Percentiles rank a stretch among this genome's conserved stretches.
phyloP scores from a whole-genome alignment of 495 filamentous ascomycete genomes.

The Evansstolkia leycettana region DNA sequence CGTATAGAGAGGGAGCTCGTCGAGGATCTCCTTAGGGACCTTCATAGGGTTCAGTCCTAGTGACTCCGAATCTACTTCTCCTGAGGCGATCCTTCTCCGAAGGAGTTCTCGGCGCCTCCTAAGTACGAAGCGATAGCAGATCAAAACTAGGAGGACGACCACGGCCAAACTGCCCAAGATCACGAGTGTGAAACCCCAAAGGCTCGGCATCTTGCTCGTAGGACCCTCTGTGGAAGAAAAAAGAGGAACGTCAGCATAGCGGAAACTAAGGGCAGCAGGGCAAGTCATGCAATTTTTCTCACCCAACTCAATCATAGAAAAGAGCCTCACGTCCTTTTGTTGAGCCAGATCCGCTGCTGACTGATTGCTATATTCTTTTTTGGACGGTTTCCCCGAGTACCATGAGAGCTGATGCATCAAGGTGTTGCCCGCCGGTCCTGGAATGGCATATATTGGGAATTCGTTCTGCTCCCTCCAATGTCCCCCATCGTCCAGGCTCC shows the following conservation, averaged over 20 bases:
- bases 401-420: conserved; percentile 60
- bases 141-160: conserved; percentile 50
- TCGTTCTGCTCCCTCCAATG: conserved; percentile 50
- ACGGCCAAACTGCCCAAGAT: conserved; percentile 62
- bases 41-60: conserved; percentile 63
- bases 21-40: conserved; percentile 54
- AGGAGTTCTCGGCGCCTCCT: conserved; percentile 50
- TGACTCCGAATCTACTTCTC: conserved; percentile 20
- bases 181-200: conserved; percentile 78
- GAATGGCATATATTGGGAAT: conserved; percentile 79
- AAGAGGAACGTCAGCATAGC: too few species aligned
- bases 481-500: conserved; percentile 52
- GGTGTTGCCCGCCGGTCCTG: conserved; percentile 46
- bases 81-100: conserved; percentile 46
- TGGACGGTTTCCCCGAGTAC: conserved; percentile 61
- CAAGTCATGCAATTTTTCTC: conserved; percentile 15
- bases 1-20: conserved; percentile 60
- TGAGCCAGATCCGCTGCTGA: conserved; percentile 1
- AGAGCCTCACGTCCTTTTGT: conserved; percentile 41
- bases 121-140: conserved; percentile 64
- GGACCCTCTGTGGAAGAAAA: conserved; percentile 12
- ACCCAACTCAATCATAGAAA: conserved; percentile 48
- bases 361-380: conserved; percentile 40
- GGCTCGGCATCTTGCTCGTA: conserved; percentile 36
- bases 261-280: too few species aligned